phyloP scores from a whole-genome alignment of 2,329 filamentous ascomycete genomes.

The Arthroderma sp. region DNA sequence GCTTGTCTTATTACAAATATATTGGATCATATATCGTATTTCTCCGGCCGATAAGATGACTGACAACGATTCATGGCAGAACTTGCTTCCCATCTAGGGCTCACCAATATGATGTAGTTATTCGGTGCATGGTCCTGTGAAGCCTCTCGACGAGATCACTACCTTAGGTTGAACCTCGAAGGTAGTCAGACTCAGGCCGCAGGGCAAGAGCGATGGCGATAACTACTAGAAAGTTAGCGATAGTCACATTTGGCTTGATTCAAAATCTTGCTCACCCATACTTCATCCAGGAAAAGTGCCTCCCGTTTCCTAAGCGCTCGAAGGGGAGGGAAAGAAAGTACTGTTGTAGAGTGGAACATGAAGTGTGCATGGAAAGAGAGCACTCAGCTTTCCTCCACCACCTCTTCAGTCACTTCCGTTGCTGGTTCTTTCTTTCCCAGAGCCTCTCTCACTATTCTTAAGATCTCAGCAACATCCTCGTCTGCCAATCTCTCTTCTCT shows the following conservation, averaged over 20 bases:
- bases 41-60: background rate
- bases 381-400: background rate
- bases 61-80: background rate
- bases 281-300: background rate
- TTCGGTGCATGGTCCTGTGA: background rate
- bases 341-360: background rate
- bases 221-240: background rate
- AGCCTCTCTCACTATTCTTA: conserved; percentile 27
- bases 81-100: background rate
- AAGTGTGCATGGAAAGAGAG: background rate
- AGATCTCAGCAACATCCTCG: conserved; percentile 27
- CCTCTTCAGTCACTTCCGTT: background rate
- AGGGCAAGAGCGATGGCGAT: background rate
- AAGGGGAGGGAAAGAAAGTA: background rate
- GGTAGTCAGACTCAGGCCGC: background rate
- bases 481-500: conserved; percentile 30
- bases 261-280: background rate
- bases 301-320: background rate
- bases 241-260: no score
- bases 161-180: background rate
- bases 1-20: no score
- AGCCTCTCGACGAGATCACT: background rate
- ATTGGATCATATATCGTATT: no score
- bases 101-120: background rate
- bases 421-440: conserved; percentile 17